Evolutionary conservation across 495 filamentous ascomycete genomes (phyloP).

Genomic region (Pseudomonodictys pantanalensis): DNA sequence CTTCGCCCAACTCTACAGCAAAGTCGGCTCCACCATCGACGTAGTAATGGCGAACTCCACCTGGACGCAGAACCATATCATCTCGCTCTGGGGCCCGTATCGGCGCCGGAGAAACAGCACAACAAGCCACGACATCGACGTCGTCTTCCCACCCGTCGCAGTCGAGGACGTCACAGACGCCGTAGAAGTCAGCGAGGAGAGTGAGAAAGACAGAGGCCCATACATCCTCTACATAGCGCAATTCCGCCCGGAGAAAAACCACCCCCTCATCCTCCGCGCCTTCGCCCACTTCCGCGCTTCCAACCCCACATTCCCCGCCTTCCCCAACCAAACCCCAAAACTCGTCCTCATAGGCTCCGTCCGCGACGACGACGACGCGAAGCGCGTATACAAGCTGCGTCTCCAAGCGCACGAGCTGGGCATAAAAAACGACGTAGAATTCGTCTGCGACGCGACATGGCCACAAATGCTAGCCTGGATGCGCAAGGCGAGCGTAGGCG

Average conservation of each 20-base stretch:
- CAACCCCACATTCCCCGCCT: slow-evolving; percentile 14
- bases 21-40: slow-evolving; percentile 77
- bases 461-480: slow-evolving; percentile 77
- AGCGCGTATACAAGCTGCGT: slow-evolving; percentile 85
- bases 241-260: slow-evolving; percentile 96
- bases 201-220: slow-evolving; percentile 63
- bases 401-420: slow-evolving; percentile 83
- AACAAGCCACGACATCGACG: slow-evolving; percentile 51
- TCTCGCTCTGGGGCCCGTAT: slow-evolving; percentile 69
- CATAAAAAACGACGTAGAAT: slow-evolving; percentile 77
- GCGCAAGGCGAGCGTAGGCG: slow-evolving; percentile 69
- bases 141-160: slow-evolving; percentile 89
- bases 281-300: slow-evolving; percentile 53
- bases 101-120: slow-evolving; percentile 43
- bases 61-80: slow-evolving; percentile 88
- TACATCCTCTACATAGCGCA: slow-evolving; percentile 89
- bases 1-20: slow-evolving; percentile 78
- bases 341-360: slow-evolving; percentile 87
- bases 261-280: slow-evolving; percentile 74
- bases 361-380: slow-evolving; percentile 76
- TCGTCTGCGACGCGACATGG: slow-evolving; percentile 87
- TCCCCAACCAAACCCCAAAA: slow-evolving; percentile 45
- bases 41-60: slow-evolving; percentile 94
- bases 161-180: slow-evolving; percentile 74
- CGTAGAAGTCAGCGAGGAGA: slow-evolving; percentile 64